Evolutionary conservation across 2,329 filamentous ascomycete species (phyloP), one percentile per base, ranked within the genome.

Genomic region (Hirsutella thompsonii): DNA sequence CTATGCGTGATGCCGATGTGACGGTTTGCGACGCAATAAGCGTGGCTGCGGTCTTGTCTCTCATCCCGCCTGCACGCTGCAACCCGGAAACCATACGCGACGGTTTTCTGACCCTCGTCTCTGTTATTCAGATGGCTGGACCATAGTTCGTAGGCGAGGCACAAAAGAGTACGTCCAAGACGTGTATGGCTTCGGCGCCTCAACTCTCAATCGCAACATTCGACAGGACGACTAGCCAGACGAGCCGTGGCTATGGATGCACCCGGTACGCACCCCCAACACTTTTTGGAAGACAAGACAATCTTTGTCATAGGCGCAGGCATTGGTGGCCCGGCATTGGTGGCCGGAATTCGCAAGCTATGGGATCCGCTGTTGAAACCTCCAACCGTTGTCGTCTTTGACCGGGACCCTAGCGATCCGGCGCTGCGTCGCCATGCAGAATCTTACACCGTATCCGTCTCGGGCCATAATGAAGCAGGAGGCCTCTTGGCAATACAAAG

Each of bases 241-340:
- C 29, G 10, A 8, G 18, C n/a, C 9, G 13, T n/a, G 20, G 19
- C 30, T 35, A 52, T 52, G 51, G 47, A 43, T 14, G 10, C 45
- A 11, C 23, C 35, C 20, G 21, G 38, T 14, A 21, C 40, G 21
- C 11, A 13, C 4, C 13, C 13, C 18, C 20, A 20, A n/a, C 57
- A 54, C 38, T 55, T 60, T 38, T 56, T 67, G 14, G 50, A 57
- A 5, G 56, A 58, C 13, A 67, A 67, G 48, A 61, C 55, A 29
- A 64, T 69, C 40, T 53, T 68, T 19, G 51, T 70, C 8, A 56
- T 61, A 4, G 67, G 67, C 5, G 64, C 54, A 18, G 67, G 67
- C 21, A 55, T 69, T 19, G 60, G 64, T 9, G 65, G 67, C 4
- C 57, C 63, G 10, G 52, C 63, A 6, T 69, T 70, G 41, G 59